phyloP scores from a whole-genome alignment of 495 filamentous ascomycete genomes.

The Penicillium paradoxum region DNA sequence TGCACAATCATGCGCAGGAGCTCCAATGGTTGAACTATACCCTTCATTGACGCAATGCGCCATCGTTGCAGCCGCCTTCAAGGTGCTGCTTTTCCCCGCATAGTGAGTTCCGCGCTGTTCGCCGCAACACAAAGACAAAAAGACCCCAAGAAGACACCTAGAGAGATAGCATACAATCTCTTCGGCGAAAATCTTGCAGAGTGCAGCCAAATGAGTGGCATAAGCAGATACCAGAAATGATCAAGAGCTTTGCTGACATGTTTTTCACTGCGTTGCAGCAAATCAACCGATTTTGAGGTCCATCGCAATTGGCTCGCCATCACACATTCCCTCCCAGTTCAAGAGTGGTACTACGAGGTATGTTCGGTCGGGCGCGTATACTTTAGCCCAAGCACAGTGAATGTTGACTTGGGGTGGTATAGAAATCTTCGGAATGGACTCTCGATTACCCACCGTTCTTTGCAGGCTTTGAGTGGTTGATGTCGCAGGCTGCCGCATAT shows the following conservation, averaged over 20 bases:
- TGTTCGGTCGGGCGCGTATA: constrained; percentile 1
- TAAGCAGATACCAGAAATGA: neutral
- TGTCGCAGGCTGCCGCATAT: constrained; percentile 74
- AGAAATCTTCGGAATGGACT: constrained; percentile 97
- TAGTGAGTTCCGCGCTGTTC: constrained; percentile 61
- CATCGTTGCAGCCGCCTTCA: constrained; percentile 81
- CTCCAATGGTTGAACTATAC: constrained; percentile 72
- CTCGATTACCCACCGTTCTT: constrained; percentile 99
- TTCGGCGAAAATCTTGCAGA: neutral
- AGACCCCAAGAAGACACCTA: neutral
- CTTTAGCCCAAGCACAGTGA: neutral
- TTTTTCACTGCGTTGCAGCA: constrained; percentile 48
- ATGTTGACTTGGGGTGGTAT: constrained; percentile 1
- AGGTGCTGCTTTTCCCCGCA: constrained; percentile 88
- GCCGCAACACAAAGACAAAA: neutral
- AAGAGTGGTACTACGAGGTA: constrained; percentile 93
- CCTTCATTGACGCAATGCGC: constrained; percentile 85
- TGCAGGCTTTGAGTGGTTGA: constrained; percentile 89
- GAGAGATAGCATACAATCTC: neutral
- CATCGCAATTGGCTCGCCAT: constrained; percentile 98
- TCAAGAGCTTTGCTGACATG: neutral
- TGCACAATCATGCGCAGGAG: constrained; percentile 22
- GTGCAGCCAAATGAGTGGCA: too few species aligned
- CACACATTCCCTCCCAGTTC: constrained; percentile 78
- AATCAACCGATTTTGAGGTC: constrained; percentile 98